A percentile compares a stretch with the other conserved stretches of the same genome.
Evolutionary conservation across 108 stramenopile species (phyloP).

Genomic region (Pseudonitzschia pungens): DNA sequence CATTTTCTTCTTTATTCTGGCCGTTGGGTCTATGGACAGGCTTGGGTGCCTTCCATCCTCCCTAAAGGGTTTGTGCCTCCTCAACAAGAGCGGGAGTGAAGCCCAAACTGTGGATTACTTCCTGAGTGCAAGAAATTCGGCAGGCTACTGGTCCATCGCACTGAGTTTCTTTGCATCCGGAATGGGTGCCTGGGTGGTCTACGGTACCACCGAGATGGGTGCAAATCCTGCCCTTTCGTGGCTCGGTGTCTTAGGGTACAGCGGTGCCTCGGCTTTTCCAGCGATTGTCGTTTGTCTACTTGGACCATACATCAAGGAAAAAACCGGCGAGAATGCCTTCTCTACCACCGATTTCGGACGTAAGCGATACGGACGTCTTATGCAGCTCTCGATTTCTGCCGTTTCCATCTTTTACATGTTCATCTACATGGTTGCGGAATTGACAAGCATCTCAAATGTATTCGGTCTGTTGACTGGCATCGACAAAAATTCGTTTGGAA

Average conservation of each 20-base stretch:
- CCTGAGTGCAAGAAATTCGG: constrained; percentile 58
- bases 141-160: constrained; percentile 49
- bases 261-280: constrained; percentile 53
- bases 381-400: constrained; percentile 60
- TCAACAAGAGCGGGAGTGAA: constrained; percentile 22
- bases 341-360: constrained; percentile 68
- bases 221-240: constrained; percentile 47
- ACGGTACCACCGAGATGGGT: constrained; percentile 15
- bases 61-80: constrained; percentile 30
- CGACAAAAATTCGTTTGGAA: constrained; percentile 4
- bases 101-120: constrained; percentile 47
- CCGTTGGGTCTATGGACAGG: constrained; percentile 46
- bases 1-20: constrained; percentile 48
- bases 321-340: constrained; percentile 46
- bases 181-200: constrained; percentile 42
- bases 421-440: constrained; percentile 75
- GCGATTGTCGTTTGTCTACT: constrained; percentile 55
- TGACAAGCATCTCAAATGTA: constrained; percentile 70
- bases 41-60: constrained; percentile 21
- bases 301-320: constrained; percentile 47
- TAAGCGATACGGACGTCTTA: constrained; percentile 69
- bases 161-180: constrained; percentile 70
- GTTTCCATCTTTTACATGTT: constrained; percentile 81
- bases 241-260: constrained; percentile 77
- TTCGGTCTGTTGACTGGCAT: constrained; percentile 44